Conservation (phyloP, 345 rosid genomes). For the Moringa oleifera region DNA sequence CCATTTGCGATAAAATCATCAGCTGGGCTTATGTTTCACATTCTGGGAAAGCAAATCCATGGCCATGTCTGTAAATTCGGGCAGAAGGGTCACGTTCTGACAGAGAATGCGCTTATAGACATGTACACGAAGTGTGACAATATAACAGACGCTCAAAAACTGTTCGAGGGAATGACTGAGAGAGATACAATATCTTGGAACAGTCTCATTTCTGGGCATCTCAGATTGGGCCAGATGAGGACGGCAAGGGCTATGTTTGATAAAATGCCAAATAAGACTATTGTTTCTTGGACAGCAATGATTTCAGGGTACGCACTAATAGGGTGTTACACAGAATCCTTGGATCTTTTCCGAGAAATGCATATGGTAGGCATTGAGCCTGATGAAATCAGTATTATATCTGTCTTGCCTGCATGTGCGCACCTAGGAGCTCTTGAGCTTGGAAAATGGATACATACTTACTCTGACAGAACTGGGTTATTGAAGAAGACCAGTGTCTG, state of each 20-base stretch:
- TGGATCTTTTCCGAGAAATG: slow-evolving; percentile 41
- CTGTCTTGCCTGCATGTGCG: slow-evolving; percentile 50
- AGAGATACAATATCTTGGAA: slow-evolving; percentile 62
- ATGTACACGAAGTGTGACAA: slow-evolving; percentile 40
- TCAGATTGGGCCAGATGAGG: slow-evolving; percentile 41
- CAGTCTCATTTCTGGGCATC: slow-evolving; percentile 49
- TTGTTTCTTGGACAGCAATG: slow-evolving; percentile 65
- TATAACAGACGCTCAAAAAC: slow-evolving; percentile 28
- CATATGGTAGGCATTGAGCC: slow-evolving; percentile 33
- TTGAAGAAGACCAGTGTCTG: slow-evolving; percentile 25
- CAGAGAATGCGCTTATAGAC: slow-evolving; percentile 43
- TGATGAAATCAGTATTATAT: slow-evolving; percentile 47
- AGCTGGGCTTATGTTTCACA: slow-evolving; percentile 27
- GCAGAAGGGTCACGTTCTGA: slow-evolving; percentile 25
- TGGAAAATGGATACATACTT: slow-evolving; percentile 55
- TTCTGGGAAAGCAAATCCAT: slow-evolving; percentile 41
- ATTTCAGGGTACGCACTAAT: slow-evolving; percentile 42
- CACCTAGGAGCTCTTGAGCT: slow-evolving; percentile 50
- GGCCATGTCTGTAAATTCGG: slow-evolving; percentile 43
- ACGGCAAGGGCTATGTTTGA: slow-evolving; percentile 39
- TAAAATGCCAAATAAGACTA: slow-evolving; percentile 31
- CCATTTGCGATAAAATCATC: slow-evolving; percentile 48
- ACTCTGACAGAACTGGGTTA: slow-evolving; percentile 27
- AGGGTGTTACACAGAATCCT: slow-evolving; percentile 34
- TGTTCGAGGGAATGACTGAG: slow-evolving; percentile 50